Percentiles rank a stretch among this genome's conserved stretches.
Evolutionary conservation across 2,329 filamentous ascomycete species (phyloP).

Genomic region (Curvularia hawaiiensis): DNA sequence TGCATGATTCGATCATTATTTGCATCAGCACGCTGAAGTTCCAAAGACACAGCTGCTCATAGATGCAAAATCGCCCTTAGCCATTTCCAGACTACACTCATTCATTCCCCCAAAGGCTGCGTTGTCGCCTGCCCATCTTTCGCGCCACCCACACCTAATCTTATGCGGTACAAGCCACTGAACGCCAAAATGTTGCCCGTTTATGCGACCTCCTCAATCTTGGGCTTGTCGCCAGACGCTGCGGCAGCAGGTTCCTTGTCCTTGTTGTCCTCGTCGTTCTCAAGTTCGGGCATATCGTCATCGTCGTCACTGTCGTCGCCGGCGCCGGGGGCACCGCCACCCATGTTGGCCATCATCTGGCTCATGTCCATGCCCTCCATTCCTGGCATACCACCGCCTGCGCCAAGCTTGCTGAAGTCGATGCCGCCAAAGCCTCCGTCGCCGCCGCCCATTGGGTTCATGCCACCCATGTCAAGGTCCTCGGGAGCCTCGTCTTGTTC

Average conservation of each 20-base stretch:
- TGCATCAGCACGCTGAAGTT: conserved; percentile 14
- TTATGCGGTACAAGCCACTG: conserved; percentile 18
- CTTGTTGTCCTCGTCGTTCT: conserved; percentile 41
- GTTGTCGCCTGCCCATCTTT: conserved; percentile 14
- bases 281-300: conserved; percentile 78
- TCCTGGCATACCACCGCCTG: conserved; percentile 53
- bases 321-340: conserved; percentile 38
- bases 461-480: conserved; percentile 64
- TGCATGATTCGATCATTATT: conserved; percentile 20
- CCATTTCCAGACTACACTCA: conserved; percentile 11
- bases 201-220: conserved; percentile 55
- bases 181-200: conserved; percentile 18
- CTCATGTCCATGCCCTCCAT: conserved; percentile 39
- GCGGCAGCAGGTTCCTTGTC: conserved; percentile 38
- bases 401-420: conserved; percentile 86
- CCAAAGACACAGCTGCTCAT: conserved; percentile 6
- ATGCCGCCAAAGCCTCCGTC: conserved; percentile 82
- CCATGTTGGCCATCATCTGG: conserved; percentile 43
- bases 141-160: conserved; percentile 6
- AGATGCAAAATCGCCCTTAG: conserved; percentile 2
- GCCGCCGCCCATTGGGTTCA: conserved; percentile 58
- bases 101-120: conserved; percentile 8
- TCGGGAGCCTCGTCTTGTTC: conserved; percentile 92
- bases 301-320: conserved; percentile 60
- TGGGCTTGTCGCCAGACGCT: conserved; percentile 43